phyloP scores from a whole-genome alignment of 2,329 filamentous ascomycete species.

The Immersiporthe knoxdaviesiana region DNA sequence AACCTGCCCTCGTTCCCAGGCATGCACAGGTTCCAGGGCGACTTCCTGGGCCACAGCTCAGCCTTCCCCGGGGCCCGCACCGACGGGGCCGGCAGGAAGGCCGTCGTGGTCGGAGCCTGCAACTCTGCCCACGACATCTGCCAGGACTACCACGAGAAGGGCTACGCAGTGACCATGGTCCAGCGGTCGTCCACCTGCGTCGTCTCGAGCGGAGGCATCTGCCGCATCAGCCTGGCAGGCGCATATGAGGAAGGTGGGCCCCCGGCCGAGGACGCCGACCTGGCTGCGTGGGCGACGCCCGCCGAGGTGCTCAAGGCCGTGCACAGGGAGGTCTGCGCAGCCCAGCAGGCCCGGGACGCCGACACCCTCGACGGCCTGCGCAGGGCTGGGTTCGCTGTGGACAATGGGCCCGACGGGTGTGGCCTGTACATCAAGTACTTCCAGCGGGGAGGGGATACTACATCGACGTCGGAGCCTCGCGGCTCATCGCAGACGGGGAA shows the following conservation, averaged over 20 bases:
- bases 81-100: slow-evolving; percentile 57
- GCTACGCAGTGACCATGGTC: slow-evolving; percentile 69
- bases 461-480: slow-evolving; percentile 67
- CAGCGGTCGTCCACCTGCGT: slow-evolving; percentile 70
- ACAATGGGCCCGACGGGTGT: slow-evolving; percentile 58
- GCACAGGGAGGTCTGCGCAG: slow-evolving; percentile 47
- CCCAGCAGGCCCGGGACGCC: slow-evolving; percentile 43
- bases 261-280: slow-evolving; percentile 67
- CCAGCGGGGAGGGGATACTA: slow-evolving; percentile 72
- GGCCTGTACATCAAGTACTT: slow-evolving; percentile 67
- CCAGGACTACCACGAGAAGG: slow-evolving; percentile 68
- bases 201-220: slow-evolving; percentile 57
- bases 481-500: slow-evolving; percentile 65
- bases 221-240: slow-evolving; percentile 56
- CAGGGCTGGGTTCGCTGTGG: slow-evolving; percentile 63
- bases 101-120: slow-evolving; percentile 68
- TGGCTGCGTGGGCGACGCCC: slow-evolving; percentile 61
- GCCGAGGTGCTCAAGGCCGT: slow-evolving; percentile 62
- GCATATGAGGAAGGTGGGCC: slow-evolving; percentile 57
- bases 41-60: slow-evolving; percentile 64
- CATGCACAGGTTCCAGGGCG: slow-evolving; percentile 60
- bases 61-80: slow-evolving; percentile 58
- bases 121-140: slow-evolving; percentile 73
- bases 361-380: slow-evolving; percentile 49
- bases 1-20: slow-evolving; percentile 39